Conservation (phyloP, 257 asterid genomes). For the Buddleja alternifolia region DNA sequence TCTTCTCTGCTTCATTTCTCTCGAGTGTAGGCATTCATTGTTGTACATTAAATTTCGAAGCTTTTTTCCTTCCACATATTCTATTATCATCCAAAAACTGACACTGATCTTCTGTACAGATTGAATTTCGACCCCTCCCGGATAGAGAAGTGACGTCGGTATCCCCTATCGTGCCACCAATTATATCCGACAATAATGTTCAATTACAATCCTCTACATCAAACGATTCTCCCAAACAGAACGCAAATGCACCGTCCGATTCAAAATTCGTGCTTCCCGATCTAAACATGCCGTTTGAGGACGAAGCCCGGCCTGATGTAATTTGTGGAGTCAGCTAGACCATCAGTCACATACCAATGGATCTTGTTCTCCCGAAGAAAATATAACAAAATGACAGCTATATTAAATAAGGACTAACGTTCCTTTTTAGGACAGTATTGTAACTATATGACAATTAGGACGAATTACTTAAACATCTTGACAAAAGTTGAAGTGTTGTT, state of each 20-base stretch:
- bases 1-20: too few species aligned
- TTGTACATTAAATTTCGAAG: background rate
- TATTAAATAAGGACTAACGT: constrained; percentile 45
- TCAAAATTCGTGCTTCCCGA: constrained; percentile 41
- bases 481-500: constrained; percentile 18
- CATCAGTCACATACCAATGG: background rate
- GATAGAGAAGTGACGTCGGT: constrained; percentile 16
- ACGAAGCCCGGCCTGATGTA: constrained; percentile 28
- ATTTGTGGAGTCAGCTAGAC: constrained; percentile 34
- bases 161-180: constrained; percentile 14
- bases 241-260: constrained; percentile 2
- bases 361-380: background rate
- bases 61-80: background rate
- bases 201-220: constrained; percentile 25
- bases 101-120: constrained; percentile 25
- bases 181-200: constrained; percentile 2
- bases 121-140: constrained; percentile 33
- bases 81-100: background rate
- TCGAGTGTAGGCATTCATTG: too few species aligned
- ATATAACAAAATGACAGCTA: constrained; percentile 36
- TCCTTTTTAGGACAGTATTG: constrained; percentile 30
- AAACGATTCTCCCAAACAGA: constrained; percentile 11
- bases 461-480: constrained; percentile 19
- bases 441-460: constrained; percentile 34
- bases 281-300: constrained; percentile 35